Evolutionary conservation across 306 rosid genomes (phyloP).

Genomic region (Malus sieversii): DNA sequence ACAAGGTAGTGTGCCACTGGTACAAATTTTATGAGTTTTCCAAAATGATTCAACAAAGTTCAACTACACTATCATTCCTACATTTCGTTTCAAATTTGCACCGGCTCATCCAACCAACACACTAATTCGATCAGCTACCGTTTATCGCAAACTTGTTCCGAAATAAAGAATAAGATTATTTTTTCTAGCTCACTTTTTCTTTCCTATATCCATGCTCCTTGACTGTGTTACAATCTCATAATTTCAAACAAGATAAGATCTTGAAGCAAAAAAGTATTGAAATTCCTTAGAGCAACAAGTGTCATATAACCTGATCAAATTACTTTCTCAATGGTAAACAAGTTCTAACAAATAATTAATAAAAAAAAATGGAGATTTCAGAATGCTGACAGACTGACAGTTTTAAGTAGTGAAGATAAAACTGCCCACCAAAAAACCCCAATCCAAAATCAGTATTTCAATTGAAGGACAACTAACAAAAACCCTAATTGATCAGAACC

Average conservation of each 20-base stretch:
- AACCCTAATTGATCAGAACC: slow-evolving; percentile 14
- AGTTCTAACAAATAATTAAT: not conserved
- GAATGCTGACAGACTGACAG: no score
- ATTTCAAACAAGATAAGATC: not conserved
- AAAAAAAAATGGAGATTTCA: not conserved
- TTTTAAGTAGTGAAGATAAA: not conserved
- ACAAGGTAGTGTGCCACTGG: not conserved
- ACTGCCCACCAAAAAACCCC: not conserved
- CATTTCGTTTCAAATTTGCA: not conserved
- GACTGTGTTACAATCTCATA: not conserved
- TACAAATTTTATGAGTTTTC: not conserved
- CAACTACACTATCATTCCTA: not conserved
- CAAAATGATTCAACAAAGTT: not conserved
- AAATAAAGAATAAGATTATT: not conserved
- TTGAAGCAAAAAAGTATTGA: not conserved
- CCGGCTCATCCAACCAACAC: not conserved
- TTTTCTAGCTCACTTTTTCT: not conserved
- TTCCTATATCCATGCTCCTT: not conserved
- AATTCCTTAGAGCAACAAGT: not conserved
- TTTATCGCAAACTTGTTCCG: not conserved
- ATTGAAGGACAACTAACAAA: not conserved
- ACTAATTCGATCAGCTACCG: not conserved
- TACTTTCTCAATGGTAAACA: no score
- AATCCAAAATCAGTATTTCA: slow-evolving; percentile 1
- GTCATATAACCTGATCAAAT: no score